Evolutionary conservation across 2,329 filamentous ascomycete genomes (phyloP), one percentile per base, ranked within the genome.

Genomic region (Pseudocercospora fijiensis): DNA sequence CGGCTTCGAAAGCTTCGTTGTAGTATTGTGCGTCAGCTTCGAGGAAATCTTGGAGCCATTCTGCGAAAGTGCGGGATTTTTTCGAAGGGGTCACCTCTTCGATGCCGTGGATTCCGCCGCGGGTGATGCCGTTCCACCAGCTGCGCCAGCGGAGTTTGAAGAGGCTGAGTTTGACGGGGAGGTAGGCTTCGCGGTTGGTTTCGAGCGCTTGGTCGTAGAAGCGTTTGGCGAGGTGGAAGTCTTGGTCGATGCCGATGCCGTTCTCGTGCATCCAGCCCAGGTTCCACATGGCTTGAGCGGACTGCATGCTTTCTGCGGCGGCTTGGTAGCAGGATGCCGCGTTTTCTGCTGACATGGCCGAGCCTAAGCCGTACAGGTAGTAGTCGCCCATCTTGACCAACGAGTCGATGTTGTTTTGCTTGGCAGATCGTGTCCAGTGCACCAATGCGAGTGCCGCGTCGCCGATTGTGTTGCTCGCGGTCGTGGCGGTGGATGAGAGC

Each of bases 221-320:
- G 60, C 95, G 84, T 79, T 99, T 99, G 1, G 96, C 95, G 62
- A 99, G 87, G 74, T 99, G 95, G 76, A 96, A 99, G 75, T 99
- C 95, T 75, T 99, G 95, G 60, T 90, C 89, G 20, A 98, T 85
- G 1, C 93, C 92, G 57, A 98, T 84, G 7, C 95, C 95, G 73
- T 98, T 97, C 78, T 99, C 95, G 74, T 99, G 92, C 94, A 99
- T 98, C 95, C 95, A 99, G 4, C 95, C 96, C 13, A 99, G 82
- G 72, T 99, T 98, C 86, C 92, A 99, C 62, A 97, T 86, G 13
- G 96, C 95, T 78, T 99, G 96, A 2, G 94, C 95, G 71, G 92
- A 96, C 74, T 92, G 90, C 70, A 94, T 88, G 64, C 90, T 92
- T 74, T 99, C 95, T 0, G 93, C 93, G 1, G 95, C 95, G 3